A percentile compares a stretch with the other conserved stretches of the same genome.
These are phyloP conservation scores for Fusarium xyrophilum DNA, from an alignment of 2,329 filamentous ascomycete species.

Conservation along the genomic window DNA sequence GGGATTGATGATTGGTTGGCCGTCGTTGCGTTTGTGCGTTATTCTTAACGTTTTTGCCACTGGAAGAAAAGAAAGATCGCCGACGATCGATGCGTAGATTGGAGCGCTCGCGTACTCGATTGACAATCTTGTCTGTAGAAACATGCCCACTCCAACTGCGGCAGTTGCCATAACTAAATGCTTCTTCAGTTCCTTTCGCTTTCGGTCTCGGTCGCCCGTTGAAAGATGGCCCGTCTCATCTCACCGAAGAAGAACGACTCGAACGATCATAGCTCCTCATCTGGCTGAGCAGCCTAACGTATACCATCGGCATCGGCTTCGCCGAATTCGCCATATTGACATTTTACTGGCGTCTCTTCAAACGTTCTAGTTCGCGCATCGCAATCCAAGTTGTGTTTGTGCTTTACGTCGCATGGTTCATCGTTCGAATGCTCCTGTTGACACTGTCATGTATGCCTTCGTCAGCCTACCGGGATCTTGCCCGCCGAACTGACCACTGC, in stretches of 20 bases:
- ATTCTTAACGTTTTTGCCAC: neutral
- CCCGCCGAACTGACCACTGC: constrained; percentile 37
- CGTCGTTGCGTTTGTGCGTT: constrained; percentile 27
- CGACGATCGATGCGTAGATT: neutral
- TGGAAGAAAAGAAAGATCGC: neutral
- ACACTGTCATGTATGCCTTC: constrained; percentile 46
- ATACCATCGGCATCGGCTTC: constrained; percentile 36
- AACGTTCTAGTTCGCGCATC: constrained; percentile 36
- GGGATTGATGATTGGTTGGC: constrained; percentile 33
- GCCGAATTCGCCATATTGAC: constrained; percentile 41
- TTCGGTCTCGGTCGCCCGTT: constrained; percentile 22
- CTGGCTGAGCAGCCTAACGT: constrained; percentile 38
- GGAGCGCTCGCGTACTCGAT: constrained; percentile 16
- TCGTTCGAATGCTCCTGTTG: constrained; percentile 41
- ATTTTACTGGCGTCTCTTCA: constrained; percentile 44
- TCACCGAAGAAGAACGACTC: constrained; percentile 8
- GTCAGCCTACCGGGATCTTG: constrained; percentile 44
- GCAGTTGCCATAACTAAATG: neutral
- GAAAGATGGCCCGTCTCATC: constrained; percentile 8
- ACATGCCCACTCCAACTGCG: fast-evolving
- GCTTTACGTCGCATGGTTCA: constrained; percentile 35
- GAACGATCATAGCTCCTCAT: constrained; percentile 30
- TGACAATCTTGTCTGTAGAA: constrained; percentile 17
- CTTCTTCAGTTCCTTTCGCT: neutral
- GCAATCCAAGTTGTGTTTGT: constrained; percentile 38